phyloP scores from a whole-genome alignment of 2,329 filamentous ascomycete genomes.

The Geosmithia morbida region DNA sequence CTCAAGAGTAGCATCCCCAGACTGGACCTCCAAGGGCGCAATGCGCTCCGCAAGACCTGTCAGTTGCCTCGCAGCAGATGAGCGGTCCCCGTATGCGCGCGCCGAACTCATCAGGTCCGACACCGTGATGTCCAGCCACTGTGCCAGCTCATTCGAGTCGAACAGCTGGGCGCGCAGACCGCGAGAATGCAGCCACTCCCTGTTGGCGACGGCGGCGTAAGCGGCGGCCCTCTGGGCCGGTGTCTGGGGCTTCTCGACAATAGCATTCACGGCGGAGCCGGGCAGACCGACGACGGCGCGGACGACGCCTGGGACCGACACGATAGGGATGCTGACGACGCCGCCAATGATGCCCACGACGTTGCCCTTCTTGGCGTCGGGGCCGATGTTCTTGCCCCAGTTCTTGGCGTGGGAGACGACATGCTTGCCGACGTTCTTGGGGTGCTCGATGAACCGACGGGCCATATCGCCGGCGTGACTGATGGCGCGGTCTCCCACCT shows the following conservation, averaged over 20 bases:
- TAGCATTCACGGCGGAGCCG: constrained; percentile 14
- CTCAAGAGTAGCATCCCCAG: constrained; percentile 9
- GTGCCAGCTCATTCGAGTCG: constrained; percentile 15
- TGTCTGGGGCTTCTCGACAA: constrained; percentile 21
- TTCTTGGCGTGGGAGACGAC: constrained; percentile 19
- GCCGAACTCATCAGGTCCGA: constrained; percentile 19
- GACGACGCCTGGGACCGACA: constrained; percentile 18
- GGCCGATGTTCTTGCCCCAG: constrained; percentile 18
- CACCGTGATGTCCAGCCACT: constrained; percentile 13
- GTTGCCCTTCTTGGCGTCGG: constrained; percentile 22
- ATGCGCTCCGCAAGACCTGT: constrained; percentile 12
- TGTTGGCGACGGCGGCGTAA: constrained; percentile 25
- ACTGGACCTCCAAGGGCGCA: constrained; percentile 12
- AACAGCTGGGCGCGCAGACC: constrained; percentile 21
- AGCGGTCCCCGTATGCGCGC: not conserved
- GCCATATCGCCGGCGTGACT: constrained; percentile 26
- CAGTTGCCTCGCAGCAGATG: constrained; percentile 6
- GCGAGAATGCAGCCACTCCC: constrained; percentile 24
- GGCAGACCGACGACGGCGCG: constrained; percentile 20
- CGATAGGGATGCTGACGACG: constrained; percentile 21
- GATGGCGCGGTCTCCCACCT: constrained; percentile 26
- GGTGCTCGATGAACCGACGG: constrained; percentile 18
- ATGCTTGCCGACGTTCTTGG: constrained; percentile 17
- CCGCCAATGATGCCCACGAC: constrained; percentile 22
- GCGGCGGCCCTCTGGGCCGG: constrained; percentile 23